Evolutionary conservation across 768 basidiomycete genomes (phyloP).

Genomic region (Tulasnella sp.): DNA sequence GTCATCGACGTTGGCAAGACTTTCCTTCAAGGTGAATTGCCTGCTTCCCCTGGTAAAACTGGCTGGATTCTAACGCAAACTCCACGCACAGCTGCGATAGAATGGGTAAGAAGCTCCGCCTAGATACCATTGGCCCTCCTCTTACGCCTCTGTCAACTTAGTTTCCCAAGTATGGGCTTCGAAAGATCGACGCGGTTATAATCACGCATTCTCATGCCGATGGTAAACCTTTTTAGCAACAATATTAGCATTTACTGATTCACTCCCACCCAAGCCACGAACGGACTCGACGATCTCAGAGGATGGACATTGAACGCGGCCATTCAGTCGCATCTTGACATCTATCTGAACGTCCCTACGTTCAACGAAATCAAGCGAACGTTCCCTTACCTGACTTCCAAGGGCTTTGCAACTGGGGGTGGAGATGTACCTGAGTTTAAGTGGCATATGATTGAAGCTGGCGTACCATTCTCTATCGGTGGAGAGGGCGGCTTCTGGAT

Average conservation of each 20-base stretch:
- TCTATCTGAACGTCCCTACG: constrained; percentile 66
- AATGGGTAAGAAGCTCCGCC: constrained; percentile 38
- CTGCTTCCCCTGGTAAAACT: neutral
- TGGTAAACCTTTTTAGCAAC: constrained; percentile 43
- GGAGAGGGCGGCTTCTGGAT: constrained; percentile 56
- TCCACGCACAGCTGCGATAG: constrained; percentile 35
- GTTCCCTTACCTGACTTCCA: constrained; percentile 79
- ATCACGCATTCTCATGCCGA: constrained; percentile 89
- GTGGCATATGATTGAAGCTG: constrained; percentile 77
- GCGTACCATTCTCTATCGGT: constrained; percentile 61
- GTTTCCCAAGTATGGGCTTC: constrained; percentile 68
- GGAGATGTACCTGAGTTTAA: constrained; percentile 80
- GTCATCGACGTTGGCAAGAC: constrained; percentile 85
- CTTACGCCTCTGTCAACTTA: neutral
- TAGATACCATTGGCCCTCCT: neutral
- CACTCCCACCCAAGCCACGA: constrained; percentile 55
- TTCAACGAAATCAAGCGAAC: constrained; percentile 61
- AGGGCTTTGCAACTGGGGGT: constrained; percentile 72
- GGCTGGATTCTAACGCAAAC: constrained; percentile 32
- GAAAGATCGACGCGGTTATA: constrained; percentile 68
- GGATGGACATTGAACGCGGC: constrained; percentile 67
- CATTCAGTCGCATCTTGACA: constrained; percentile 69
- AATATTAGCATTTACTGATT: neutral
- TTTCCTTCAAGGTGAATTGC: constrained; percentile 49
- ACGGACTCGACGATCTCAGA: constrained; percentile 85